phyloP scores from a whole-genome alignment of 768 basidiomycete genomes.

The Naganishia friedmannii region DNA sequence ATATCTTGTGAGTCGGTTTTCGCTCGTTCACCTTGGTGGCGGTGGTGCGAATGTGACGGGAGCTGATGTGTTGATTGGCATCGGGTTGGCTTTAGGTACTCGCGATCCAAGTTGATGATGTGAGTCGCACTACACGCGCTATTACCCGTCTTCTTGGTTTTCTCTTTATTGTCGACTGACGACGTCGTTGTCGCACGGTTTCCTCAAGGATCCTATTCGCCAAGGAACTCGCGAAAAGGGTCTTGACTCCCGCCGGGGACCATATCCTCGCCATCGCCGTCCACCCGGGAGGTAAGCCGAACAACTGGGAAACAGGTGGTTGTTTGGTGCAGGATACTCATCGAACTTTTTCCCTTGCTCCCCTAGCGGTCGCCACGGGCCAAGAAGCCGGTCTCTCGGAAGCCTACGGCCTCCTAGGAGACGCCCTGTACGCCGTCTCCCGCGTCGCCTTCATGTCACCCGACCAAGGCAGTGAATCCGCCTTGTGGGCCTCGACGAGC shows the following conservation, averaged over 20 bases:
- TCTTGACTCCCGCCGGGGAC: slow-evolving; percentile 39
- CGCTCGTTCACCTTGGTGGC: background rate
- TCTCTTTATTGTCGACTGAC: too few relatives aligned
- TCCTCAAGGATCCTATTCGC: slow-evolving; percentile 48
- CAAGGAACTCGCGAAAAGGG: slow-evolving; percentile 41
- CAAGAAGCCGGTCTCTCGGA: slow-evolving; percentile 49
- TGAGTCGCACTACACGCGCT: slow-evolving; percentile 32
- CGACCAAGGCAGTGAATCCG: slow-evolving; percentile 49
- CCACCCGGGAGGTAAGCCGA: slow-evolving; percentile 42
- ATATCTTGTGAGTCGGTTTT: slow-evolving; percentile 31
- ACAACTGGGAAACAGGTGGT: too few relatives aligned
- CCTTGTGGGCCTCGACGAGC: slow-evolving; percentile 46
- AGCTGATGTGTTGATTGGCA: background rate
- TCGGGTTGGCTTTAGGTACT: slow-evolving; percentile 31
- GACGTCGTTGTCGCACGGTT: too few relatives aligned
- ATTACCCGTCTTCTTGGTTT: too few relatives aligned
- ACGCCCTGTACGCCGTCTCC: slow-evolving; percentile 39
- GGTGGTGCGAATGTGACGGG: too few relatives aligned
- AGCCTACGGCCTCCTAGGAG: slow-evolving; percentile 45
- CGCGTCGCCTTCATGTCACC: slow-evolving; percentile 48
- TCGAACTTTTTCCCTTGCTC: background rate
- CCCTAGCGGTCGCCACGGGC: slow-evolving; percentile 43
- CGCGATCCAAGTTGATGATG: slow-evolving; percentile 45
- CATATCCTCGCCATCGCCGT: slow-evolving; percentile 43
- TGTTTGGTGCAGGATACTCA: too few relatives aligned